Evolutionary conservation across 805 yeast species (phyloP).

Genomic region (Nakazawaea anatomiae): DNA sequence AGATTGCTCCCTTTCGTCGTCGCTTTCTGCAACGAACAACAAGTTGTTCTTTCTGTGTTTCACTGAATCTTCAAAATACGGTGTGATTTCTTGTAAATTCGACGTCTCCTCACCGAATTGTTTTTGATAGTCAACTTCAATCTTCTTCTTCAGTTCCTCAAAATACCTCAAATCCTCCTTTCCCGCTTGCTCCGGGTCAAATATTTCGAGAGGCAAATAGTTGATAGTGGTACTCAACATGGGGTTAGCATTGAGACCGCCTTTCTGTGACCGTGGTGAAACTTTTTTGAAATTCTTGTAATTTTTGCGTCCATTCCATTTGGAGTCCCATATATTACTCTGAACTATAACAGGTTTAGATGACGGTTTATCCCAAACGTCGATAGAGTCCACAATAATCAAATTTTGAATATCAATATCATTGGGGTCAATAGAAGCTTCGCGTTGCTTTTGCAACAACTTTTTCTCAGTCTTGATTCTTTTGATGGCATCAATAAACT

Average conservation of each 20-base stretch:
- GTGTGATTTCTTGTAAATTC: not conserved
- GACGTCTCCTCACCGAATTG: not conserved
- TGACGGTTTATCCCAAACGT: not conserved
- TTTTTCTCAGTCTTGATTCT: conserved; percentile 6
- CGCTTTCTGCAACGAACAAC: not conserved
- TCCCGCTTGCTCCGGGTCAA: not conserved
- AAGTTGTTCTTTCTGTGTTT: not conserved
- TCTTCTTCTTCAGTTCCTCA: not conserved
- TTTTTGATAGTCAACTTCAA: not conserved
- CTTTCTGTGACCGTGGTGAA: not conserved
- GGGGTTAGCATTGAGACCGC: not conserved
- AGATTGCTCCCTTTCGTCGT: not conserved
- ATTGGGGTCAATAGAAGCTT: not conserved
- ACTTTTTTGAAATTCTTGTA: conserved; percentile 8
- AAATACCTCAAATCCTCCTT: conserved; percentile 4
- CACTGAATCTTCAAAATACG: not conserved
- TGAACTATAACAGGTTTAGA: not conserved
- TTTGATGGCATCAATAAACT: conserved; percentile 6
- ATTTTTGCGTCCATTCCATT: conserved; percentile 10
- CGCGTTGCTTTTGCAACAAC: not conserved
- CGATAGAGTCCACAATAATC: conserved; percentile 4
- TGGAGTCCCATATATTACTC: conserved; percentile 1
- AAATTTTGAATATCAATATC: conserved; percentile 4
- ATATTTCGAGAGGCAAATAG: conserved; percentile 6
- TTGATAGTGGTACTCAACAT: not conserved